Conservation (phyloP, 305 asterid genomes). For the Ruellia speciosa region DNA sequence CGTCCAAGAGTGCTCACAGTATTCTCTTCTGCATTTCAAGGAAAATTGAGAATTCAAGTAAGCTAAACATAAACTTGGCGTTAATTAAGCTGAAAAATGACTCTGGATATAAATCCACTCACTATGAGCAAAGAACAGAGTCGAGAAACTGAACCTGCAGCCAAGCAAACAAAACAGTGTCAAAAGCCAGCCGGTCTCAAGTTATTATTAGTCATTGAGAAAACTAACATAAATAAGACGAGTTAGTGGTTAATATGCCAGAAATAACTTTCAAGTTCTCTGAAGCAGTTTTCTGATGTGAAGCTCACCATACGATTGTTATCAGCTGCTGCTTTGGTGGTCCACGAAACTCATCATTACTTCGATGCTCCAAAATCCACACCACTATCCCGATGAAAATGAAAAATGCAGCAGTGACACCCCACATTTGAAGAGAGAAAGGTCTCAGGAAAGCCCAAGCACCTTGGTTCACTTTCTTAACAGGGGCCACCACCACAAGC, state of each 20-base stretch:
- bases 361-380: conserved; percentile 61
- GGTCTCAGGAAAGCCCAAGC: conserved; percentile 63
- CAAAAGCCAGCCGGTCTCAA: background rate
- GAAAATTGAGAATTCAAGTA: conserved; percentile 14
- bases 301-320: conserved; percentile 49
- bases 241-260: no score
- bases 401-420: conserved; percentile 38
- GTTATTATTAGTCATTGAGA: no score
- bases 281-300: background rate
- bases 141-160: conserved; percentile 58
- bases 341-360: conserved; percentile 55
- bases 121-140: conserved; percentile 54
- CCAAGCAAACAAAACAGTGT: conserved; percentile 3
- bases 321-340: conserved; percentile 49
- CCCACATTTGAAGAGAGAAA: conserved; percentile 46
- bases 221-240: background rate
- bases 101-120: conserved; percentile 17
- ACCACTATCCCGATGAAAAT: conserved; percentile 48
- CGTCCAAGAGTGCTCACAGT: conserved; percentile 68
- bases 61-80: background rate
- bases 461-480: conserved; percentile 38
- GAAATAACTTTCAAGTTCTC: no score
- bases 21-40: conserved; percentile 45
- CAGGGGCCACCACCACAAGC: conserved; percentile 54
- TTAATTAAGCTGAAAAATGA: background rate